phyloP scores from a whole-genome alignment of 2,329 filamentous ascomycete genomes.

The Sclerotinia subarctica region DNA sequence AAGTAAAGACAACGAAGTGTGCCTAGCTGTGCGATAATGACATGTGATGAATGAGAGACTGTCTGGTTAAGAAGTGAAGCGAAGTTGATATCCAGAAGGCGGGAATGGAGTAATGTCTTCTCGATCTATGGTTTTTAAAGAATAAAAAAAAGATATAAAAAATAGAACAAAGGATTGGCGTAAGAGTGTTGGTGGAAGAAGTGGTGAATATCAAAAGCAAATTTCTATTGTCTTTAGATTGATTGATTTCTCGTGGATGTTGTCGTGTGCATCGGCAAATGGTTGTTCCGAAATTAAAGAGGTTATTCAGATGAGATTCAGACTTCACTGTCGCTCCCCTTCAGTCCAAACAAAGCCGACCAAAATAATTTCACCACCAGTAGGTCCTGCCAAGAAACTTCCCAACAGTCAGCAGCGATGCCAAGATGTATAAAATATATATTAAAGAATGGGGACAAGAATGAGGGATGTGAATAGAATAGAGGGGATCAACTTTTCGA shows the following conservation, averaged over 20 bases:
- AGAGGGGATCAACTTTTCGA: not conserved
- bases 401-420: not conserved
- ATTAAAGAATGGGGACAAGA: not conserved
- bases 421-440: not conserved
- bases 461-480: not conserved
- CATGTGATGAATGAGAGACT: not conserved
- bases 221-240: not conserved
- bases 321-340: conserved; percentile 11
- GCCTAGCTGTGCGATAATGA: too few relatives aligned
- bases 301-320: conserved; percentile 2
- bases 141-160: too few relatives aligned
- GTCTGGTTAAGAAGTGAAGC: not conserved
- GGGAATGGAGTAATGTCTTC: not conserved
- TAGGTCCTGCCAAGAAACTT: not conserved
- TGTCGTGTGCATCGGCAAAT: not conserved
- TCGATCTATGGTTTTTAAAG: not conserved
- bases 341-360: not conserved
- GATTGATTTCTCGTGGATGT: not conserved
- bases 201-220: not conserved
- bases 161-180: not conserved
- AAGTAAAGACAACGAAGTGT: not conserved
- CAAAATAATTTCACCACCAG: not conserved
- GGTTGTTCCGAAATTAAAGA: conserved; percentile 7
- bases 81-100: not conserved
- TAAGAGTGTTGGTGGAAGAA: not conserved